Conservation (phyloP, 1,284 basidiomycete genomes). For the Papiliotrema laurentii region DNA sequence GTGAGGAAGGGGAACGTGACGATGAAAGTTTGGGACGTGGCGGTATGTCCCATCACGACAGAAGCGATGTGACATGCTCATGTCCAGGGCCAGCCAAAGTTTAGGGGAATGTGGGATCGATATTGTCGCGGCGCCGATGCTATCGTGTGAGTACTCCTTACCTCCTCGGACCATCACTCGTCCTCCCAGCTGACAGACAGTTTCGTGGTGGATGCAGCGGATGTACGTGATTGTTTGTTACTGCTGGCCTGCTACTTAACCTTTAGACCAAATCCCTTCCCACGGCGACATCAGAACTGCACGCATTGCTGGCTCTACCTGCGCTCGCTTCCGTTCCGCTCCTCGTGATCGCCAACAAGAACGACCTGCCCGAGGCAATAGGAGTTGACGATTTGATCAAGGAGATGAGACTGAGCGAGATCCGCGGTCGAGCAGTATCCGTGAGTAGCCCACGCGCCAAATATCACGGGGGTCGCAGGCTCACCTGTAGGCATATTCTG, state of each 20-base stretch:
- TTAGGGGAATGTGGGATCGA: conserved; percentile 76
- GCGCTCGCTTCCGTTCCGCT: conserved; percentile 75
- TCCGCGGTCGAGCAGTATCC: conserved; percentile 76
- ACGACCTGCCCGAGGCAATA: conserved; percentile 75
- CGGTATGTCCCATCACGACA: conserved; percentile 50
- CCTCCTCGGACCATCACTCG: conserved; percentile 14
- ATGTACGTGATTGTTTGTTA: conserved; percentile 55
- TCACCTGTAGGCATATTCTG: conserved; percentile 16
- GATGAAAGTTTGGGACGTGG: conserved; percentile 93
- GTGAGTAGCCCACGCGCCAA: conserved; percentile 53
- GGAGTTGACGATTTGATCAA: conserved; percentile 81
- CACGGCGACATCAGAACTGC: conserved; percentile 82
- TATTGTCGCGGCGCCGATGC: conserved; percentile 94
- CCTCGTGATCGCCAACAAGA: conserved; percentile 93
- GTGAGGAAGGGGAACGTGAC: conserved; percentile 85
- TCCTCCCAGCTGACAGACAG: conserved; percentile 47
- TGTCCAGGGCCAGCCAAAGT: conserved; percentile 77
- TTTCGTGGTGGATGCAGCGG: conserved; percentile 85
- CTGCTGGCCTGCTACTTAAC: not conserved
- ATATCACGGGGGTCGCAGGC: not conserved
- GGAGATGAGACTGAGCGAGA: conserved; percentile 73
- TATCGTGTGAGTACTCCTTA: conserved; percentile 87
- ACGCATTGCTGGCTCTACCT: conserved; percentile 72
- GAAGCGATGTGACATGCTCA: no score
- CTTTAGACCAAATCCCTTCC: conserved; percentile 73